Conservation (phyloP, 306 rosid species). For the Vigna unguiculata region DNA sequence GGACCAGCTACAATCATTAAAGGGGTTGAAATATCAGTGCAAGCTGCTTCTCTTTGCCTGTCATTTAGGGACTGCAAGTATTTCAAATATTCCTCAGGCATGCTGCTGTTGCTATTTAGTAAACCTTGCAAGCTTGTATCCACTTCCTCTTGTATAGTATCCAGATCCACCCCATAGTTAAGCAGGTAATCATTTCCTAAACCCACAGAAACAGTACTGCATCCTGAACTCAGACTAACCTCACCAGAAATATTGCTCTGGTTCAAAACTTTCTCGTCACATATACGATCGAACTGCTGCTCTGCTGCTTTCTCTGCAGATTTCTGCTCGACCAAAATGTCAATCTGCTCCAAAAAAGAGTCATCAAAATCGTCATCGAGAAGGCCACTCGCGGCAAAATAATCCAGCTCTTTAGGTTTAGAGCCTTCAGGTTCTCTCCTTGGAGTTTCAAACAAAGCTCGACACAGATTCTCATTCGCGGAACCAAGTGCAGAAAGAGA, state of each 20-base stretch:
- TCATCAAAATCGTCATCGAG: slow-evolving; percentile 76
- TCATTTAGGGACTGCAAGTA: slow-evolving; percentile 77
- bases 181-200: slow-evolving; percentile 45
- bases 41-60: slow-evolving; percentile 89
- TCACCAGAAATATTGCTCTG: slow-evolving; percentile 34
- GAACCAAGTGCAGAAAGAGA: slow-evolving; percentile 21
- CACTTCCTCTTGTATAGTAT: slow-evolving; percentile 40
- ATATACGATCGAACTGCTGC: slow-evolving; percentile 35
- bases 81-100: slow-evolving; percentile 78
- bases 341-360: slow-evolving; percentile 70
- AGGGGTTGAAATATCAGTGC: slow-evolving; percentile 76
- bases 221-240: slow-evolving; percentile 27
- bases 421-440: slow-evolving; percentile 47
- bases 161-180: slow-evolving; percentile 40
- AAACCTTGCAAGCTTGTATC: slow-evolving; percentile 30
- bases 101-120: slow-evolving; percentile 41
- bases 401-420: slow-evolving; percentile 38
- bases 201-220: slow-evolving; percentile 28
- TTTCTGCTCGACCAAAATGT: slow-evolving; percentile 66
- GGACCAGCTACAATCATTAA: slow-evolving; percentile 95
- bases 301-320: slow-evolving; percentile 46
- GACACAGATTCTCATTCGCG: slow-evolving; percentile 38
- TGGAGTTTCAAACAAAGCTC: slow-evolving; percentile 58
- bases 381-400: slow-evolving; percentile 46
- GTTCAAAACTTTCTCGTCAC: slow-evolving; percentile 30